Conservation (phyloP, 352 stramenopile genomes). For the Globisporangium heterothallicum region DNA sequence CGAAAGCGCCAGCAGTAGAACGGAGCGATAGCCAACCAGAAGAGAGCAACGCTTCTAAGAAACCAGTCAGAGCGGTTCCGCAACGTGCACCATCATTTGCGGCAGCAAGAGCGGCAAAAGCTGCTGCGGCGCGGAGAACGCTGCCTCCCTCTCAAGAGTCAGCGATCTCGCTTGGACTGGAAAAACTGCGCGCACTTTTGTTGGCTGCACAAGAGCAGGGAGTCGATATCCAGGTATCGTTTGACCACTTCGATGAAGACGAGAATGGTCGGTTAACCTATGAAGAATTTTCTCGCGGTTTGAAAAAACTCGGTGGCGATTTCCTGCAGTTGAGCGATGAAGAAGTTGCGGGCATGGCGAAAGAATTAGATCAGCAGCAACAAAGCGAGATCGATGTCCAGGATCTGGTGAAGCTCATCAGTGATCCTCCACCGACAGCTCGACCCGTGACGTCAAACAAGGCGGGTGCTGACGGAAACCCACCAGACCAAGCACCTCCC, state of each 20-base stretch:
- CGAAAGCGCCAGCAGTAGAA: background rate
- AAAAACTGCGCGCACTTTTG: constrained; percentile 44
- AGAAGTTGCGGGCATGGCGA: constrained; percentile 26
- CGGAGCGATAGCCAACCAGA: constrained; percentile 2
- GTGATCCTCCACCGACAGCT: background rate
- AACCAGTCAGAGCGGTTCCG: constrained; percentile 3
- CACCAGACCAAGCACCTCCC: background rate
- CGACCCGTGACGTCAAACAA: background rate
- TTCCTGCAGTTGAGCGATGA: constrained; percentile 30
- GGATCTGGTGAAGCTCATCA: constrained; percentile 35
- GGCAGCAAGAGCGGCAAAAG: constrained; percentile 19
- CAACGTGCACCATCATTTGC: constrained; percentile 25
- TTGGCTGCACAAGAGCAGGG: constrained; percentile 34
- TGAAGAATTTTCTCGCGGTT: constrained; percentile 40
- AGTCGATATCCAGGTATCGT: constrained; percentile 43
- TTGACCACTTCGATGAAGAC: constrained; percentile 80
- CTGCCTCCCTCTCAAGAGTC: background rate
- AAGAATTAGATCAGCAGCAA: constrained; percentile 28
- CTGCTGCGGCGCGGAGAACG: constrained; percentile 3
- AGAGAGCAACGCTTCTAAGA: constrained; percentile 2
- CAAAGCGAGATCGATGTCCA: constrained; percentile 26
- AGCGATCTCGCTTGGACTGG: constrained; percentile 16
- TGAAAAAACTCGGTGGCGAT: constrained; percentile 35
- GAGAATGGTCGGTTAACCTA: constrained; percentile 46
- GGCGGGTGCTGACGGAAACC: background rate